phyloP scores from a whole-genome alignment of 441 rosid genomes.

The Hura crepitans region DNA sequence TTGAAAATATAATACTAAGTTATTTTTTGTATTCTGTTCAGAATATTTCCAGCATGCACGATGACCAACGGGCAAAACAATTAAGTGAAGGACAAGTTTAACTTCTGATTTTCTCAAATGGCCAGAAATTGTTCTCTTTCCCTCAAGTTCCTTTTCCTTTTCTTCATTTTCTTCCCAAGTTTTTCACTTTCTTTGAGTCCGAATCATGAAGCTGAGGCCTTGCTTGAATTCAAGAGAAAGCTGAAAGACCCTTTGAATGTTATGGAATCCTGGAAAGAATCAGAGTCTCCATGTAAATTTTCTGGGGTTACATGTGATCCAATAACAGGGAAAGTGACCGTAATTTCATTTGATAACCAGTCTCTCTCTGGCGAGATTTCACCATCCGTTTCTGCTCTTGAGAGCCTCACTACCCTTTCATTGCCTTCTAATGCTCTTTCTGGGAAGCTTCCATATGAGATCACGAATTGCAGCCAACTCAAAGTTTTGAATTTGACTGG shows the following conservation, averaged over 20 bases:
- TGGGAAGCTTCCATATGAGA: conserved; percentile 53
- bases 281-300: conserved; percentile 56
- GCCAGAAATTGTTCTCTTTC: conserved; percentile 19
- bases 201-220: conserved; percentile 45
- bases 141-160: conserved; percentile 13
- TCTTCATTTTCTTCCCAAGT: conserved; percentile 25
- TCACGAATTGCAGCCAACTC: conserved; percentile 45
- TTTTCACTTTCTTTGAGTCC: conserved; percentile 40
- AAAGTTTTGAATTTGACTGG: conserved; percentile 50
- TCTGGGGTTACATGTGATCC: conserved; percentile 54
- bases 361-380: conserved; percentile 64
- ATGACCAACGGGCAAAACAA: conserved; percentile 6
- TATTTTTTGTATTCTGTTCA: conserved; percentile 19
- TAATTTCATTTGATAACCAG: conserved; percentile 43
- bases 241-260: conserved; percentile 55
- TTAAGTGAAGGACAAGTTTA: conserved; percentile 11
- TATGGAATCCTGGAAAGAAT: conserved; percentile 62
- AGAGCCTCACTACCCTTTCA: conserved; percentile 38
- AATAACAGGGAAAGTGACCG: conserved; percentile 41
- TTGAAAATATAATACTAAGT: not conserved
- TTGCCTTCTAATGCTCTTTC: conserved; percentile 47
- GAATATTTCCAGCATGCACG: conserved; percentile 24
- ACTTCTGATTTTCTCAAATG: conserved; percentile 27
- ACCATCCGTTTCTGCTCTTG: conserved; percentile 46
- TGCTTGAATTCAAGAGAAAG: conserved; percentile 56